Evolutionary conservation across 495 filamentous ascomycete genomes (phyloP).

Genomic region (Penicillium canescens): DNA sequence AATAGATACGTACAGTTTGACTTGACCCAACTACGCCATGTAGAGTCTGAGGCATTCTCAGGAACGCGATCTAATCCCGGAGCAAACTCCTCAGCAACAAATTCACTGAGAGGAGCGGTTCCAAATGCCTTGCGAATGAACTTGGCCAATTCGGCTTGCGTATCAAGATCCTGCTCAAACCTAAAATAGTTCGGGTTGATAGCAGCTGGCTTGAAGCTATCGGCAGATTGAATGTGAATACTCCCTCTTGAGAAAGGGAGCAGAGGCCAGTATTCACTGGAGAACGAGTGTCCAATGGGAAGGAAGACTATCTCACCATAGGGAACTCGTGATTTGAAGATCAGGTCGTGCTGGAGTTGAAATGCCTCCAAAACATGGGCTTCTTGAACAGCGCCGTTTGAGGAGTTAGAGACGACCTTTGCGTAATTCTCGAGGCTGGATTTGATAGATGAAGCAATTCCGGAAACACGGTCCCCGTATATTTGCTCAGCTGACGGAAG

Average conservation of each 20-base stretch:
- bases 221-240: constrained; percentile 27
- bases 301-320: constrained; percentile 38
- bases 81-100: constrained; percentile 19
- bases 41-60: constrained; percentile 10
- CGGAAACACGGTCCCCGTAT: constrained; percentile 25
- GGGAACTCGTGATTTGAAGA: constrained; percentile 43
- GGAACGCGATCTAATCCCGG: constrained; percentile 19
- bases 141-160: constrained; percentile 22
- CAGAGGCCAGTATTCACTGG: constrained; percentile 38
- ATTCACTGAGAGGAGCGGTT: constrained; percentile 12
- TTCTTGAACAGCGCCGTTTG: constrained; percentile 25
- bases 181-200: constrained; percentile 31
- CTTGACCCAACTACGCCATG: constrained; percentile 21
- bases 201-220: constrained; percentile 11
- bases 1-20: constrained; percentile 23
- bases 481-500: constrained; percentile 25
- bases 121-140: constrained; percentile 22
- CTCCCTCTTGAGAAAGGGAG: constrained; percentile 52
- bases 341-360: constrained; percentile 40
- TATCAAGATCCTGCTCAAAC: constrained; percentile 19
- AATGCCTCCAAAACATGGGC: constrained; percentile 26
- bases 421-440: constrained; percentile 28
- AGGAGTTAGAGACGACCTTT: constrained; percentile 23
- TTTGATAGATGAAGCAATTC: constrained; percentile 23
- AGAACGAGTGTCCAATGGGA: constrained; percentile 16